Percentiles rank a stretch among this genome's conserved stretches.
phyloP scores from a whole-genome alignment of 23 red algal species.

The Gracilariopsis chorda region DNA sequence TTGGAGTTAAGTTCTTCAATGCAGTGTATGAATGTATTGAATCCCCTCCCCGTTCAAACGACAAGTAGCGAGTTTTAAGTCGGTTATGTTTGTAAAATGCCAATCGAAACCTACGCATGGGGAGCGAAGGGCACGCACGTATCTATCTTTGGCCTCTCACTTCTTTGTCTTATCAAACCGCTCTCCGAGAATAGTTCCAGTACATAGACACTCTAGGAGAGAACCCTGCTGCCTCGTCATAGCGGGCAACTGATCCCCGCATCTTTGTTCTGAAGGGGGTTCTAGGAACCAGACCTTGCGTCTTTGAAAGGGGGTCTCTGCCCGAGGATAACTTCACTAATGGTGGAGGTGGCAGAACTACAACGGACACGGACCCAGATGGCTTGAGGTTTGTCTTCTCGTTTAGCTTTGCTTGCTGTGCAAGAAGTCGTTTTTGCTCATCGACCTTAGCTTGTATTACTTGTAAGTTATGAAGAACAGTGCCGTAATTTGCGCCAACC shows the following conservation, averaged over 20 bases:
- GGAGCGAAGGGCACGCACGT: too few species aligned
- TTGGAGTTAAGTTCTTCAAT: too few species aligned
- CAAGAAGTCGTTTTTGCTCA: slow-evolving; percentile 35
- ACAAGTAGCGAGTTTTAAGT: too few species aligned
- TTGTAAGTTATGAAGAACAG: slow-evolving; percentile 62
- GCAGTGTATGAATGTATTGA: too few species aligned
- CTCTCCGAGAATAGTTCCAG: too few species aligned
- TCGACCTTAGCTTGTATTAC: slow-evolving; percentile 23
- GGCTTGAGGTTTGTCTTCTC: background rate
- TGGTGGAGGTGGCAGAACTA: slow-evolving; percentile 40
- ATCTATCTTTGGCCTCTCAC: too few species aligned
- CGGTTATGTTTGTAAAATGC: too few species aligned
- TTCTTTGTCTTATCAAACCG: too few species aligned
- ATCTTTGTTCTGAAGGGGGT: slow-evolving; percentile 38
- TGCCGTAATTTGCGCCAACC: slow-evolving; percentile 57
- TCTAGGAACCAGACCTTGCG: background rate
- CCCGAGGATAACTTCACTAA: slow-evolving; percentile 12
- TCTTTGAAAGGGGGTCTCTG: background rate
- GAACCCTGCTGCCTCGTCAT: background rate
- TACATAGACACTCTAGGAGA: slow-evolving; percentile 21
- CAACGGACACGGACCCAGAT: background rate
- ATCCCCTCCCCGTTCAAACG: too few species aligned
- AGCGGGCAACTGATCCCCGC: slow-evolving; percentile 22
- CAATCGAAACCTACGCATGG: too few species aligned
- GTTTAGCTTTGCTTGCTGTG: slow-evolving; percentile 40